Base-by-base conservation (phyloP, 192 early-diverging fungal species). In the Mortierella alpina region DNA sequence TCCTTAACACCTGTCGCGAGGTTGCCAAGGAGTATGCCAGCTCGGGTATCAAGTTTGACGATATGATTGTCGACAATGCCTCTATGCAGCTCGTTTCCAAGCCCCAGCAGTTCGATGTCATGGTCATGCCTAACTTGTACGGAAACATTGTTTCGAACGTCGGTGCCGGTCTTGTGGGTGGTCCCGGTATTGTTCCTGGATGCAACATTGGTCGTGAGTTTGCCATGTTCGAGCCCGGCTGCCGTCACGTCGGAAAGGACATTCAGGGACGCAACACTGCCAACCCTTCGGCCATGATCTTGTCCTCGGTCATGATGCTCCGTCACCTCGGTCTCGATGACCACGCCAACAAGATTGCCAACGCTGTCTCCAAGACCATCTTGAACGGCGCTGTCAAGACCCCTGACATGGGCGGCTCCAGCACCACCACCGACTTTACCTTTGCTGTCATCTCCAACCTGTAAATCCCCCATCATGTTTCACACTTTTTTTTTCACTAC, bases 41-140 rank as follows among this genome's bases (percentile, higher is more conserved):
- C 72, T 87, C 86, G 41, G 94, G 94, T 48, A 96, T 99, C 84
- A 84, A 96, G 90, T 95, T 95, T 84, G 91, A 96, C 72, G 97
- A 98, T 88, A 98, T 99, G 98, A 99, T 99, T 87, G 98, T 99
- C 73, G 98, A 99, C 86, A 99, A 99, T 89, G 95, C 96, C 57
- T 95, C 98, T 62, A 99, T 99, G 98, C 98, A 99, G 90, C 90
- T 99, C n/a, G 96, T 98, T 54, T 94, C 95, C 78, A 93, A 89
- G 84, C 98, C 98, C 62, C 92, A 93, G 84, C 98, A 99, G 87
- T 99, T 99, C 67, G 98, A 99, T 83, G 98, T 99, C 55, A 96
- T 99, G 89, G 96, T 99, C 68, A 97, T 96, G 93, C 96, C 96
- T 69, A 99, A 99, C 91, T 91, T 99, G 84, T 99, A 99, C 88